Conservation (phyloP, 257 asterid species). For the Solanum gandarillasii region DNA sequence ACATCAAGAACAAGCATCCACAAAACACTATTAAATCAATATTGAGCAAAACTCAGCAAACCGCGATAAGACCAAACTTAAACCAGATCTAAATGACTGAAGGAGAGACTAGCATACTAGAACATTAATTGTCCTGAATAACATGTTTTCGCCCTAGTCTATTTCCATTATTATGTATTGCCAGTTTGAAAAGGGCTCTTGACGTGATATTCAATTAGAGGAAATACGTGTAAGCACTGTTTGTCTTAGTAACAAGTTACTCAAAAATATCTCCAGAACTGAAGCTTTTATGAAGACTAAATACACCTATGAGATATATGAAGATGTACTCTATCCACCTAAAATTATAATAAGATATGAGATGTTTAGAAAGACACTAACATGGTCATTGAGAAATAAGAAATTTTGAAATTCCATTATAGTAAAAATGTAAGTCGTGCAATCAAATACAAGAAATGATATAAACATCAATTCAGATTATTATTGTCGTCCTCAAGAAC, state of each 20-base stretch:
- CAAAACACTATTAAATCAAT: background rate
- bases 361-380: no score
- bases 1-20: background rate
- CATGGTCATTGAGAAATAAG: no score
- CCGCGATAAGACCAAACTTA: background rate
- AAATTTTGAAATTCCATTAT: no score
- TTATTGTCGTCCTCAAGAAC: no score
- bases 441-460: no score
- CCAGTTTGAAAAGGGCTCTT: background rate
- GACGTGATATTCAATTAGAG: background rate
- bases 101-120: background rate
- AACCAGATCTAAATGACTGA: background rate
- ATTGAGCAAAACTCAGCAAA: background rate
- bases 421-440: no score
- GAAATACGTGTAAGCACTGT: background rate
- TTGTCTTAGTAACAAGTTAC: background rate
- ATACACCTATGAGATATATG: no score
- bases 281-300: background rate
- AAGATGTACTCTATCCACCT: no score
- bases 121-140: background rate
- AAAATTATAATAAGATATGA: no score
- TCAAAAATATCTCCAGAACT: background rate
- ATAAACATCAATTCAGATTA: no score
- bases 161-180: background rate
- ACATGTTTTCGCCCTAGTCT: background rate